These are phyloP conservation scores for Rutidosis leptorrhynchoides DNA, from an alignment of 129 eudicot species.

Conservation along the genomic window DNA sequence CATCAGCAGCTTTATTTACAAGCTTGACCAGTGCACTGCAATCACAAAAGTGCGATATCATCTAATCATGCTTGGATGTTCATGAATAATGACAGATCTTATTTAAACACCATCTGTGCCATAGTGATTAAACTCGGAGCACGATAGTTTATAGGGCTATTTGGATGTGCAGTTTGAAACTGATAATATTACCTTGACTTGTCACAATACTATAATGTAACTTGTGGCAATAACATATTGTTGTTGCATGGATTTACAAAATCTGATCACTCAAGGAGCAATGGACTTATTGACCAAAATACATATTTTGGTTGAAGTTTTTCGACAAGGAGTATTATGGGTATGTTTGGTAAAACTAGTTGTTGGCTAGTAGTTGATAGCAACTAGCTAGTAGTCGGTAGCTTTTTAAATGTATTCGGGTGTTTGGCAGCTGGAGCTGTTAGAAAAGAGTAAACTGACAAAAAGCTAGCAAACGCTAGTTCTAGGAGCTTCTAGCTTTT, in stretches of 20 bases:
- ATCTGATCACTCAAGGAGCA: neutral
- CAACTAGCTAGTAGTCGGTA: too few species aligned
- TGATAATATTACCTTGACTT: neutral
- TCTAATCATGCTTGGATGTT: constrained; percentile 6
- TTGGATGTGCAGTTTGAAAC: constrained; percentile 4
- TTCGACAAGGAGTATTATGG: too few species aligned
- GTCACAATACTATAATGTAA: neutral
- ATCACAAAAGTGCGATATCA: constrained; percentile 12
- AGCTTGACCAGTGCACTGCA: constrained; percentile 87
- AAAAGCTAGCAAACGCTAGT: too few species aligned
- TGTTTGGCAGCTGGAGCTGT: too few species aligned
- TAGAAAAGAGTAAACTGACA: too few species aligned
- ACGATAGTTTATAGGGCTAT: neutral
- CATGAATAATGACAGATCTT: constrained; percentile 8
- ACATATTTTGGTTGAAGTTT: neutral
- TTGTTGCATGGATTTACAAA: too few species aligned
- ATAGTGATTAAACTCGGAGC: neutral
- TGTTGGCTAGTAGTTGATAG: too few species aligned
- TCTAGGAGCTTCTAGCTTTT: too few species aligned
- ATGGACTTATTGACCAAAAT: neutral
- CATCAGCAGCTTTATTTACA: constrained; percentile 92
- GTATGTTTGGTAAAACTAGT: too few species aligned
- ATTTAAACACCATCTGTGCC: neutral
- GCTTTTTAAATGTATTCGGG: too few species aligned
- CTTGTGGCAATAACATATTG: neutral